Percentiles rank a stretch among this genome's conserved stretches.
These are phyloP conservation scores for Oryza glumipatula DNA, from an alignment of 176 grass and related monocot genomes.

Conservation along the genomic window DNA sequence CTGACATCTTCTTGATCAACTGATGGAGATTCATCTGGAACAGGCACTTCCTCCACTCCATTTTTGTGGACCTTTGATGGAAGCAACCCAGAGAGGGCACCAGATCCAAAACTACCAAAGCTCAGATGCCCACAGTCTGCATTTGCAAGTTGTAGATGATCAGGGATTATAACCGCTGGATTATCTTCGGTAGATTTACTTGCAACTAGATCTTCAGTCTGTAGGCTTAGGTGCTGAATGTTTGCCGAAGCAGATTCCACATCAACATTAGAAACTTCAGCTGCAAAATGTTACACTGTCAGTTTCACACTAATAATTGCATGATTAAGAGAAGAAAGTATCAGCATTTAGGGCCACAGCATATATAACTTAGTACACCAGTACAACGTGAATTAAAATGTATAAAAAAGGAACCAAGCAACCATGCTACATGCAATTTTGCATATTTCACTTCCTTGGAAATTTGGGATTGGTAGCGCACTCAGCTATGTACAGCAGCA, in stretches of 20 bases:
- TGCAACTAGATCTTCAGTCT: constrained; percentile 60
- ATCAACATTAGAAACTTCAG: constrained; percentile 55
- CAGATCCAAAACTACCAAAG: constrained; percentile 98
- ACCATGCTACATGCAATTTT: not conserved
- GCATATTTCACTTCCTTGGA: not conserved
- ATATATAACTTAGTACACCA: not conserved
- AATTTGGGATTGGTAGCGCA: not conserved
- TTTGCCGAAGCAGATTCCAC: constrained; percentile 52
- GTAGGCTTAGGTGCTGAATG: constrained; percentile 78
- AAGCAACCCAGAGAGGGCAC: constrained; percentile 95
- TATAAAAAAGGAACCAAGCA: constrained; percentile 7
- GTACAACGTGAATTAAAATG: not conserved
- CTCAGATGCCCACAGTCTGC: constrained; percentile 84
- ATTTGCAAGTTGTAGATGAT: constrained; percentile 84
- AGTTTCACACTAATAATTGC: constrained; percentile 9
- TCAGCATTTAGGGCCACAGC: not conserved
- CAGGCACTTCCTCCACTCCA: constrained; percentile 48
- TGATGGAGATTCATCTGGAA: constrained; percentile 60
- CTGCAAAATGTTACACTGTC: constrained; percentile 37
- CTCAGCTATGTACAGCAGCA: not conserved
- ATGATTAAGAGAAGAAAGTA: not conserved
- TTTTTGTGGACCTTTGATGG: constrained; percentile 53
- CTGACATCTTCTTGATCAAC: constrained; percentile 63
- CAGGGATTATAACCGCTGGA: constrained; percentile 91
- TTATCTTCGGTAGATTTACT: constrained; percentile 62